Conservation (phyloP, 2,329 filamentous ascomycete species). For the Colletotrichum eremochloae region DNA sequence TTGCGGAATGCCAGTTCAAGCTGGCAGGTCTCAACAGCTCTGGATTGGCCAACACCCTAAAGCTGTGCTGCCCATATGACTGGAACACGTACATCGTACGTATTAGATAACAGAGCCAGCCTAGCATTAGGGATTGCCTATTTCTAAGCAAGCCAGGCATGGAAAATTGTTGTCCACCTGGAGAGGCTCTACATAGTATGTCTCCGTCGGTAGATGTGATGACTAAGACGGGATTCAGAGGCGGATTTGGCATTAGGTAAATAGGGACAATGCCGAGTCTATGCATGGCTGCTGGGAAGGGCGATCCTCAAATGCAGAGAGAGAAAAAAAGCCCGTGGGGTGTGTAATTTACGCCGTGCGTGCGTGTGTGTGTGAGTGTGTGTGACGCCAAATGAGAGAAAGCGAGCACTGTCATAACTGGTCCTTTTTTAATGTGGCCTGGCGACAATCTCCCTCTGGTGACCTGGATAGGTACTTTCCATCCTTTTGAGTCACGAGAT, state of each 20-base stretch:
- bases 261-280: neutral
- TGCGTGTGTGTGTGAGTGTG: neutral
- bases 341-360: neutral
- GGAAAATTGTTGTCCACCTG: neutral
- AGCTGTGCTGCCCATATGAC: neutral
- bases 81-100: neutral
- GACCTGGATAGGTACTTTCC: neutral
- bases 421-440: too few species aligned
- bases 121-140: constrained; percentile 11
- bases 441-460: neutral
- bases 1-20: neutral
- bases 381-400: constrained; percentile 7
- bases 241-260: neutral
- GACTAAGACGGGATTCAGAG: neutral
- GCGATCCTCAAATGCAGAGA: constrained; percentile 14
- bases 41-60: neutral
- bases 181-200: neutral
- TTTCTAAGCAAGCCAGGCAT: neutral
- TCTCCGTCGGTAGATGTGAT: neutral
- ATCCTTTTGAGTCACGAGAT: neutral
- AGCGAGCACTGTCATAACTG: neutral
- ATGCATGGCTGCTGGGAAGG: constrained; percentile 5
- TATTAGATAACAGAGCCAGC: neutral
- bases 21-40: neutral
- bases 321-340: constrained; percentile 5